A percentile compares a stretch with the other conserved stretches of the same genome.
Evolutionary conservation across 139 green algal genomes (phyloP).

Genomic region (Chlamydomonas sp.): DNA sequence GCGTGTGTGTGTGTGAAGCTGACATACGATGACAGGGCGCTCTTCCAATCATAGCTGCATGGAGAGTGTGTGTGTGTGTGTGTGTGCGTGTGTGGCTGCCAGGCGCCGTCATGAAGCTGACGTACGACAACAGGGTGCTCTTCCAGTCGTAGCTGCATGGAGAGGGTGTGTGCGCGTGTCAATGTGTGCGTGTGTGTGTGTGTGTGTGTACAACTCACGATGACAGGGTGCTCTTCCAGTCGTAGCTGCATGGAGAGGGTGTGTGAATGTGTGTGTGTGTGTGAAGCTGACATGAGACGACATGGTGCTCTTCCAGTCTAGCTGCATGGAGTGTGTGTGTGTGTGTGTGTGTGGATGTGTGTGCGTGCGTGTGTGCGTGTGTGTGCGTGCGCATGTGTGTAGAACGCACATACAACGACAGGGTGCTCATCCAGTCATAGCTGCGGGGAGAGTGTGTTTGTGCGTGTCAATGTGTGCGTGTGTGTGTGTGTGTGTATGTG

Average conservation of each 20-base stretch:
- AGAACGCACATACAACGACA: no score
- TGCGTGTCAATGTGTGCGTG: no score
- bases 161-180: background rate
- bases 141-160: no score
- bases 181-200: no score
- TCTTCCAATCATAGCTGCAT: slow-evolving; percentile 11
- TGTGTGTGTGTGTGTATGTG: no score
- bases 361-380: no score
- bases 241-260: slow-evolving; percentile 16
- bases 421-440: slow-evolving; percentile 5
- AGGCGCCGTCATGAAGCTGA: slow-evolving; percentile 62
- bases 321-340: background rate
- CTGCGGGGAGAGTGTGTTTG: slow-evolving; percentile 1
- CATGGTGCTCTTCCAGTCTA: no score
- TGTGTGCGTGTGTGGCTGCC: slow-evolving; percentile 59
- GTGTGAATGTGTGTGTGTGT: slow-evolving; percentile 61
- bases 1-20: no score
- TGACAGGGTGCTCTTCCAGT: background rate
- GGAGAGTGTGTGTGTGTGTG: no score
- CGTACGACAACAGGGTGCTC: slow-evolving; percentile 47
- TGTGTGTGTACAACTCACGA: no score
- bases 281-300: slow-evolving; percentile 56
- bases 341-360: no score
- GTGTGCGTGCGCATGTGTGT: background rate
- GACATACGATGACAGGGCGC: slow-evolving; percentile 42